Percentiles rank a stretch among this genome's conserved stretches.
Evolutionary conservation across 176 grass and related monocot species (phyloP).

Genomic region (Carex pumila): DNA sequence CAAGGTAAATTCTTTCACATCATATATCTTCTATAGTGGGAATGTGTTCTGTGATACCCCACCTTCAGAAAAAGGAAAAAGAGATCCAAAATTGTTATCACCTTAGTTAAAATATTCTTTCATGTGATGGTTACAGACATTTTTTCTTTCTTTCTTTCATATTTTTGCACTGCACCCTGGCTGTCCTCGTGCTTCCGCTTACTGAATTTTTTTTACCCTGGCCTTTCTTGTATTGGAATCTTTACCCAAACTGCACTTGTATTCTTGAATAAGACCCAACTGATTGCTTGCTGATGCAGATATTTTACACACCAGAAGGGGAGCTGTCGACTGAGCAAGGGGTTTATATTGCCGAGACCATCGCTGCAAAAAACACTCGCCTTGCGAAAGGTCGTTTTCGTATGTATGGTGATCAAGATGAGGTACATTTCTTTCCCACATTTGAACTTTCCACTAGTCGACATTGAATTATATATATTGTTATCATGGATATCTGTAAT

Average conservation of each 20-base stretch:
- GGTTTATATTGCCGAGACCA: slow-evolving; percentile 78
- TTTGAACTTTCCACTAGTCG: neutral
- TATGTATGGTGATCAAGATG: slow-evolving; percentile 66
- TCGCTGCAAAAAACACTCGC: slow-evolving; percentile 70
- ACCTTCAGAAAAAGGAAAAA: neutral
- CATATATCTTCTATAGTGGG: slow-evolving; percentile 20
- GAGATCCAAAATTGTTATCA: neutral
- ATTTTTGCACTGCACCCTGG: neutral
- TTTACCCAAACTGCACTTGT: neutral
- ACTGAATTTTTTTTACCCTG: neutral
- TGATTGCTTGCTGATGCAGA: slow-evolving; percentile 31
- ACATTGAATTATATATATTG: neutral
- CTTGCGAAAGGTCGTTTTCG: slow-evolving; percentile 87
- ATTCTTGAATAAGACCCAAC: neutral
- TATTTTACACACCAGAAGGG: slow-evolving; percentile 86
- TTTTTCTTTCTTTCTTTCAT: slow-evolving; percentile 18
- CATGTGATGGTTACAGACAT: slow-evolving; percentile 3
- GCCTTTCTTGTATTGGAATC: neutral
- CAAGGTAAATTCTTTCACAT: slow-evolving; percentile 47
- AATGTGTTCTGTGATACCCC: neutral
- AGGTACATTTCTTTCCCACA: slow-evolving; percentile 34
- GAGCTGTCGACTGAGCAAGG: slow-evolving; percentile 80
- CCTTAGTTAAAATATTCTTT: neutral
- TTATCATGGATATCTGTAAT: neutral
- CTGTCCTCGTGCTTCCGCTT: neutral